Evolutionary conservation across 140 eudicot genomes (phyloP).

Genomic region (Stevia rebaudiana): DNA sequence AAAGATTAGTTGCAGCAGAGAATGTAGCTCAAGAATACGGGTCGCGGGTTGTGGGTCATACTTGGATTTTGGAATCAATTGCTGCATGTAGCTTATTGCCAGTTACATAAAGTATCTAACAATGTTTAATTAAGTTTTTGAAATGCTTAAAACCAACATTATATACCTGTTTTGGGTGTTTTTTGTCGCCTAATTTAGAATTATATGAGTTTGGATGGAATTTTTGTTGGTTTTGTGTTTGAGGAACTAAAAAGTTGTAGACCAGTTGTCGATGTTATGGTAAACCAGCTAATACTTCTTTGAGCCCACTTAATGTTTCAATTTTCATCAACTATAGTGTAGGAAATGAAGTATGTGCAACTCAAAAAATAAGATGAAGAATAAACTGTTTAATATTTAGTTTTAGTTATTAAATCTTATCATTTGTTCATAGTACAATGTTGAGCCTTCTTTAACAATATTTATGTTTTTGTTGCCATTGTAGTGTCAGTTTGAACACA

Average conservation of each 20-base stretch:
- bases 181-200: background rate
- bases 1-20: slow-evolving; percentile 50
- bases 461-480: too few relatives aligned
- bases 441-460: background rate
- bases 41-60: slow-evolving; percentile 46
- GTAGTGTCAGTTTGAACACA: too few relatives aligned
- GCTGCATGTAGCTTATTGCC: slow-evolving; percentile 58
- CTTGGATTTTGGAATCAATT: slow-evolving; percentile 80
- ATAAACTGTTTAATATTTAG: too few relatives aligned
- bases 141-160: background rate
- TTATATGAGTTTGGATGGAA: background rate
- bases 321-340: background rate
- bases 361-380: too few relatives aligned
- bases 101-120: slow-evolving; percentile 5
- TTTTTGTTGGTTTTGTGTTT: background rate
- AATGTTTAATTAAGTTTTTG: background rate
- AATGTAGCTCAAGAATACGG: slow-evolving; percentile 40
- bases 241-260: background rate
- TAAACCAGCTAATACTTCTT: background rate
- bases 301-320: background rate
- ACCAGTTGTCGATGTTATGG: background rate
- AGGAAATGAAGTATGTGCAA: too few relatives aligned
- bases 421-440: background rate
- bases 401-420: too few relatives aligned
- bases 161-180: background rate